Percentiles rank a stretch among this genome's conserved stretches.
Conservation (phyloP, 2,329 filamentous ascomycete species). For the Teratosphaeria destructans region DNA sequence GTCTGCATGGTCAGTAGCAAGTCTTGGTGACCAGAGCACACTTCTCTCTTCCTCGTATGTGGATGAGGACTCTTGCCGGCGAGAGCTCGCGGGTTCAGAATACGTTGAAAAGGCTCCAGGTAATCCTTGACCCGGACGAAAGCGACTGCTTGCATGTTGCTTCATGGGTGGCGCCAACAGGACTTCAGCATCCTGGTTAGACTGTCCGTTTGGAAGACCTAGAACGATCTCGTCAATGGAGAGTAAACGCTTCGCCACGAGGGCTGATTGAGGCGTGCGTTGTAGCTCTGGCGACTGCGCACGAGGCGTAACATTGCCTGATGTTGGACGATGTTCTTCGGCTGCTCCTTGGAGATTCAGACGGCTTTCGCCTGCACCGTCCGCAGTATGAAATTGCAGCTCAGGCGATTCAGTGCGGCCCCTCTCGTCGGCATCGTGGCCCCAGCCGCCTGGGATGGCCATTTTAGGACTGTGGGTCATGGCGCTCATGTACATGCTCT, state of each 20-base stretch:
- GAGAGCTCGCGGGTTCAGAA: constrained; percentile 30
- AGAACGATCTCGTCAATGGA: constrained; percentile 27
- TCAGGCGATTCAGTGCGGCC: constrained; percentile 15
- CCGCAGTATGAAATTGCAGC: background rate
- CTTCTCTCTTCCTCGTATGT: background rate
- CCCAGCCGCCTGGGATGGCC: constrained; percentile 35
- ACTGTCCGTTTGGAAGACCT: constrained; percentile 23
- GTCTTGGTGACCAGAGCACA: background rate
- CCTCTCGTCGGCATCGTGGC: constrained; percentile 20
- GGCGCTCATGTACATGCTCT: constrained; percentile 78
- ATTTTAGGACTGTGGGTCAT: constrained; percentile 31
- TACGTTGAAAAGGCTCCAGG: constrained; percentile 40
- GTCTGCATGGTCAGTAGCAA: background rate
- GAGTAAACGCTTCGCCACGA: constrained; percentile 6
- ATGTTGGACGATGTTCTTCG: background rate
- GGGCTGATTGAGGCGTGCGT: background rate
- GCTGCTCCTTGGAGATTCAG: background rate
- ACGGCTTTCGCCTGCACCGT: background rate
- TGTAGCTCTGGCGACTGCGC: constrained; percentile 10
- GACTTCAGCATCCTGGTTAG: background rate
- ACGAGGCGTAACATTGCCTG: constrained; percentile 19
- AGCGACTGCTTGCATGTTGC: background rate
- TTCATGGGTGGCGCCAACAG: background rate
- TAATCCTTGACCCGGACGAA: constrained; percentile 16
- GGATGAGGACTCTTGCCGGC: constrained; percentile 12